Base-by-base conservation (phyloP, 1,139 yeast genomes). In the Debaryomycetaceae sp. region DNA sequence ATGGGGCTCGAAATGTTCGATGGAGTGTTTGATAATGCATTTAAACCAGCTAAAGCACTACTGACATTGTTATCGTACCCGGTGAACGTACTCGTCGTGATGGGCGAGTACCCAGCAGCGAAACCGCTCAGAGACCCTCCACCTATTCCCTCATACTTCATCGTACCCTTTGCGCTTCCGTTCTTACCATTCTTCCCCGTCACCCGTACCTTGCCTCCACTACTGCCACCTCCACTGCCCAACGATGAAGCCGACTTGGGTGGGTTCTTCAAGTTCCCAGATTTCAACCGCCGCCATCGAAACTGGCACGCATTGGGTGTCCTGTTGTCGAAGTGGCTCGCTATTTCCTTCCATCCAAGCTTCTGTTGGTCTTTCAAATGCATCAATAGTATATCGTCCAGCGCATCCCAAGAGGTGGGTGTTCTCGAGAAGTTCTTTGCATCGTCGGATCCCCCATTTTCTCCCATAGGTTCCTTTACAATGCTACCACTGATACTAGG, bases 221-320 rank as follows among this genome's bases (percentile, higher is more conserved):
- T 6, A 23, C 47, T 13, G 47, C 37, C 13, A 29, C 24, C 8
- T 13, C 20, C 29, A 20, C 37, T 23, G 46, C 59, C 59, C 40
- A 54, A 49, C 6, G 61, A 58, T 27, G 65, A 55, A 23, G 67
- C 73, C 41, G 75, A 69, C 50, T 76, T 76, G 5, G 83, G 80
- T 6, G 78, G 78, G 52, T 73, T 73, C 62, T 82, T 83, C 54
- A 82, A 66, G 52, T 80, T 80, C 1, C 87, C 87, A 9, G 81
- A 75, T 60, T 81, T 80, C 47, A 86, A 70, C 47, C 91, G 64
- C 63, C 91, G 75, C 91, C 91, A 84, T 57, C 91, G 73, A 56
- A 84, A 84, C 62, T 84, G 91, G 53, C 90, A 84, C 4, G 90
- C 90, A 56, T 84, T 84, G 36, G 89, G 87, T 1, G 90, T 84